Conservation (phyloP, 768 basidiomycete genomes). For the Russula vinacea region DNA sequence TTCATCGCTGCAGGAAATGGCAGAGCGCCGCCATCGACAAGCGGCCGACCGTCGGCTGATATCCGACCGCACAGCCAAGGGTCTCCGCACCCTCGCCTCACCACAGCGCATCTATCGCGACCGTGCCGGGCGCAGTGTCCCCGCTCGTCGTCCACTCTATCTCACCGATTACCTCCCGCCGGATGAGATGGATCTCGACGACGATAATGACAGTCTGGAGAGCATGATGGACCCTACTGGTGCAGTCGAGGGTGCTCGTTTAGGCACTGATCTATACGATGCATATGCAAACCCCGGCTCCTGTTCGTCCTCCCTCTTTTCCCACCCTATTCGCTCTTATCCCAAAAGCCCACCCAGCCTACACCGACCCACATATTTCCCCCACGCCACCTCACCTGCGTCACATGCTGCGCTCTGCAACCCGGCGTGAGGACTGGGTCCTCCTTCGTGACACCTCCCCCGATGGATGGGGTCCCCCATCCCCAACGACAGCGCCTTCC, state of each 20-base stretch:
- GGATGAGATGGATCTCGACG: conserved; percentile 50
- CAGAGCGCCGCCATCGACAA: conserved; percentile 62
- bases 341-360: background rate
- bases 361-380: conserved; percentile 13
- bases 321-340: background rate
- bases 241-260: conserved; percentile 51
- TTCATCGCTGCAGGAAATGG: conserved; percentile 56
- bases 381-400: conserved; percentile 19
- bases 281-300: conserved; percentile 42
- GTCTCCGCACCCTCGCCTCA: conserved; percentile 55
- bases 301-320: conserved; percentile 14
- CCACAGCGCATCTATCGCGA: conserved; percentile 53
- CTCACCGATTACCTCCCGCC: conserved; percentile 54
- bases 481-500: conserved; percentile 6
- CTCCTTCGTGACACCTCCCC: conserved; percentile 21
- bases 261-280: conserved; percentile 63
- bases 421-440: conserved; percentile 26
- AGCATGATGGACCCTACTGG: conserved; percentile 41
- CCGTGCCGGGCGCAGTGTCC: conserved; percentile 18
- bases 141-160: conserved; percentile 35
- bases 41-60: conserved; percentile 58
- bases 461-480: conserved; percentile 23
- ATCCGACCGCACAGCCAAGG: conserved; percentile 62
- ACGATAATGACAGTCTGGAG: conserved; percentile 64
- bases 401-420: conserved; percentile 12